Evolutionary conservation across 306 rosid species (phyloP).

Genomic region (Castanea mollissima): DNA sequence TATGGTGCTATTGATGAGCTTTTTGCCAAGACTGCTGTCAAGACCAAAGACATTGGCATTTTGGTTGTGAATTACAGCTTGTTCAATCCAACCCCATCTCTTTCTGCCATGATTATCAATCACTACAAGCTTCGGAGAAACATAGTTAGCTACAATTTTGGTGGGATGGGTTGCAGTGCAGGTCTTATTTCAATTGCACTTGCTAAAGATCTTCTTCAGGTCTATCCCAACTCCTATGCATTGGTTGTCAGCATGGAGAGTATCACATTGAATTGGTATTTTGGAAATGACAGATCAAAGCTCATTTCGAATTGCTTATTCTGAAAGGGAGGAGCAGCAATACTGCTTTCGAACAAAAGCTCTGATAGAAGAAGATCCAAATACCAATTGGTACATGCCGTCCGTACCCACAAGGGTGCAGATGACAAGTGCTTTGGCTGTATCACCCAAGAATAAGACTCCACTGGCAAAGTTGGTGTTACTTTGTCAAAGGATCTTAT

Average conservation of each 20-base stretch:
- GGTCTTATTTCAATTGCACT: slow-evolving; percentile 85
- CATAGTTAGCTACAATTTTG: slow-evolving; percentile 67
- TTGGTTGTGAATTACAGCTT: slow-evolving; percentile 85
- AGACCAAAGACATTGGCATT: slow-evolving; percentile 84
- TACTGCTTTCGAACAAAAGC: slow-evolving; percentile 67
- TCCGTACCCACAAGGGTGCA: slow-evolving; percentile 84
- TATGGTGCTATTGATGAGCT: slow-evolving; percentile 85
- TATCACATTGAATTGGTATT: slow-evolving; percentile 92
- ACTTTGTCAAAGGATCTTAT: slow-evolving; percentile 81
- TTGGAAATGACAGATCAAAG: slow-evolving; percentile 84
- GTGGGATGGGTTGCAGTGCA: slow-evolving; percentile 98
- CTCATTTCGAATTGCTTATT: slow-evolving; percentile 84
- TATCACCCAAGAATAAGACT: slow-evolving; percentile 87
- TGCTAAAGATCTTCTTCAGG: slow-evolving; percentile 87
- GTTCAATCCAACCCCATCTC: slow-evolving; percentile 93
- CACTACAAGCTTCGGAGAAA: slow-evolving; percentile 90
- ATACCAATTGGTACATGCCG: slow-evolving; percentile 60
- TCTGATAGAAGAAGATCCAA: slow-evolving; percentile 83
- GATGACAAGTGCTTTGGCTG: slow-evolving; percentile 85
- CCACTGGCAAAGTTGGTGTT: slow-evolving; percentile 67
- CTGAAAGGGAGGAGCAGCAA: slow-evolving; percentile 90
- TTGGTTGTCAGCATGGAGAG: slow-evolving; percentile 89
- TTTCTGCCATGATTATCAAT: slow-evolving; percentile 83
- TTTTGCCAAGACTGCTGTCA: slow-evolving; percentile 62
- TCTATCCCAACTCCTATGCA: slow-evolving; percentile 78